Conservation (phyloP, 371 early-diverging fungal species). For the Circinella minor region DNA sequence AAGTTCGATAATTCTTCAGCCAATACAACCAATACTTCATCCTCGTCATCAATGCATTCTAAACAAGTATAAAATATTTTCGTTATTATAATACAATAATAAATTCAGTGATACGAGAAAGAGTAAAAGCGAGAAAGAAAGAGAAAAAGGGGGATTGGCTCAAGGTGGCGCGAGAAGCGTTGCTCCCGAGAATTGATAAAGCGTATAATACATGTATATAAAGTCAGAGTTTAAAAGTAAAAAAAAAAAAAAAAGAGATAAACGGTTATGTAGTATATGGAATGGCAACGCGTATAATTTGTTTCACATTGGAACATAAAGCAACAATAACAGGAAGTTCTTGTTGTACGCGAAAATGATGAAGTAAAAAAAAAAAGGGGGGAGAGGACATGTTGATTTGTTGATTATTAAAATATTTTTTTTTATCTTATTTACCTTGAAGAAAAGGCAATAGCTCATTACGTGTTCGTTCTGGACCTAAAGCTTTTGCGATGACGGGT, state of each 20-base stretch:
- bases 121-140: neutral
- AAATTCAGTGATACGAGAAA: neutral
- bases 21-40: slow-evolving; percentile 92
- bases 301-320: no score
- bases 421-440: slow-evolving; percentile 70
- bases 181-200: neutral
- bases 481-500: slow-evolving; percentile 89
- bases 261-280: no score
- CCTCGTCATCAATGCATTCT: slow-evolving; percentile 99
- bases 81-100: slow-evolving; percentile 2
- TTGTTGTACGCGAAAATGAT: no score
- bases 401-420: no score
- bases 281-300: no score
- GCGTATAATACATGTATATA: no score
- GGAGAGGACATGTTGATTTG: neutral
- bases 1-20: slow-evolving; percentile 96
- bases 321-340: no score
- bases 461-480: slow-evolving; percentile 94
- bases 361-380: no score
- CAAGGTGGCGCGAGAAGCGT: neutral
- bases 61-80: slow-evolving; percentile 9
- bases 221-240: no score
- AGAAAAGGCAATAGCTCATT: slow-evolving; percentile 96
- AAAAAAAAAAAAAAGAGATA: no score
- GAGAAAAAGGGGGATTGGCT: neutral